Percentiles rank a stretch among this genome's conserved stretches.
Conservation (phyloP, 1,139 yeast genomes). For the Magnusiomyces clavatus region DNA sequence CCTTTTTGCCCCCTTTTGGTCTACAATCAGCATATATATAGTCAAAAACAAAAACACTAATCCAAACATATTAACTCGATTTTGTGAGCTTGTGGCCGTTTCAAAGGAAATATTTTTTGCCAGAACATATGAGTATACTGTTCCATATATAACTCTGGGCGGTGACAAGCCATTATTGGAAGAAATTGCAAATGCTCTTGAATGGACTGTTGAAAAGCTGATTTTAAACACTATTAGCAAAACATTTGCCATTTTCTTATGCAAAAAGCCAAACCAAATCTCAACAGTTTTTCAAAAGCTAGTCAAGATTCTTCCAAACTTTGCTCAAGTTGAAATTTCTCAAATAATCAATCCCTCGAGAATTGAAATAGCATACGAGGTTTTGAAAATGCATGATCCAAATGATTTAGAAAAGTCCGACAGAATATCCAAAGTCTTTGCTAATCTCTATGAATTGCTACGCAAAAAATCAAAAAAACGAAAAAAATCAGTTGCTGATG, state of each 20-base stretch:
- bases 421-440: not conserved
- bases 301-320: constrained; percentile 44
- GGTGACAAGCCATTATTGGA: constrained; percentile 56
- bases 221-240: constrained; percentile 33
- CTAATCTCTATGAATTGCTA: not conserved
- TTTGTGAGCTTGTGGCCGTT: constrained; percentile 61
- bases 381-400: constrained; percentile 12
- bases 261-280: not conserved
- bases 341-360: constrained; percentile 18
- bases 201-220: constrained; percentile 22
- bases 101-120: constrained; percentile 53
- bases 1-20: constrained; percentile 69
- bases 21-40: constrained; percentile 60
- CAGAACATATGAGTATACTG: constrained; percentile 64
- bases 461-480: not conserved
- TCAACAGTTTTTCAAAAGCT: constrained; percentile 36
- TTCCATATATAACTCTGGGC: constrained; percentile 66
- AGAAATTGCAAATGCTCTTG: constrained; percentile 42
- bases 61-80: constrained; percentile 47
- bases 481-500: too few species aligned
- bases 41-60: constrained; percentile 45
- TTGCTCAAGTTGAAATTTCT: constrained; percentile 31
- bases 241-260: constrained; percentile 41
- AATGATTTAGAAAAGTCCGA: constrained; percentile 4
- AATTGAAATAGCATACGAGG: constrained; percentile 12